These are phyloP conservation scores for Fusarium nodosum DNA, from an alignment of 2,329 filamentous ascomycete species.

Conservation along the genomic window DNA sequence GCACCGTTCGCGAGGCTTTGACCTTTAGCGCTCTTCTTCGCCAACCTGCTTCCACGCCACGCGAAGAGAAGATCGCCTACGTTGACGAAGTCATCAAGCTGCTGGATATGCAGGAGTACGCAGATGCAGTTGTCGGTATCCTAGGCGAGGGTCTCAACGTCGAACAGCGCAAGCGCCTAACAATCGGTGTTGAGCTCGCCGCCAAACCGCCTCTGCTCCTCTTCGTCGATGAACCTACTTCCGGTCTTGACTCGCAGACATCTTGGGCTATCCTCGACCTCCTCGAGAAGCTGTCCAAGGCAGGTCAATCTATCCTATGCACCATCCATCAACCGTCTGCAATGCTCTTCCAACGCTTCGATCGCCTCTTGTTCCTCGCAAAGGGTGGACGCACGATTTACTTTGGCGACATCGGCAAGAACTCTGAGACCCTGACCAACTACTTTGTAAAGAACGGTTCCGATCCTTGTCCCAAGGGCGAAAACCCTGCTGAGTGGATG, in stretches of 20 bases:
- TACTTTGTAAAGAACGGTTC: conserved; percentile 46
- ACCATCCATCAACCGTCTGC: conserved; percentile 66
- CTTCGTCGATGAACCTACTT: conserved; percentile 68
- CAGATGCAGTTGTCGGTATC: conserved; percentile 65
- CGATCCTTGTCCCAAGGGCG: conserved; percentile 34
- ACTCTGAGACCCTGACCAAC: conserved; percentile 40
- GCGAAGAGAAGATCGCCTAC: conserved; percentile 64
- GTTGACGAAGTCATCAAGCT: conserved; percentile 68
- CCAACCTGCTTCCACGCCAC: conserved; percentile 60
- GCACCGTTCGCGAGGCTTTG: conserved; percentile 63
- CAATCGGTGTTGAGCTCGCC: conserved; percentile 63
- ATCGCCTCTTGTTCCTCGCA: conserved; percentile 66
- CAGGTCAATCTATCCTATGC: conserved; percentile 64
- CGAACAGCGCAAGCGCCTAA: conserved; percentile 65
- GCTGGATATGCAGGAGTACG: conserved; percentile 68
- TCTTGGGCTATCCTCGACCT: conserved; percentile 81
- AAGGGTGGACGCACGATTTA: conserved; percentile 49
- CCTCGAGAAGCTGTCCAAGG: conserved; percentile 72
- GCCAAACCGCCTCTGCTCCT: conserved; percentile 62
- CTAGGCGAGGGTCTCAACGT: conserved; percentile 62
- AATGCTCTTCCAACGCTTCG: conserved; percentile 61
- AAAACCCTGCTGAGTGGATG: conserved; percentile 50
- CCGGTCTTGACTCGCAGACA: conserved; percentile 70
- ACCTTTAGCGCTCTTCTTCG: conserved; percentile 60
- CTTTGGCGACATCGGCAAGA: conserved; percentile 48